phyloP scores from a whole-genome alignment of 2,329 filamentous ascomycete species.

The Cordyceps cicadae region DNA sequence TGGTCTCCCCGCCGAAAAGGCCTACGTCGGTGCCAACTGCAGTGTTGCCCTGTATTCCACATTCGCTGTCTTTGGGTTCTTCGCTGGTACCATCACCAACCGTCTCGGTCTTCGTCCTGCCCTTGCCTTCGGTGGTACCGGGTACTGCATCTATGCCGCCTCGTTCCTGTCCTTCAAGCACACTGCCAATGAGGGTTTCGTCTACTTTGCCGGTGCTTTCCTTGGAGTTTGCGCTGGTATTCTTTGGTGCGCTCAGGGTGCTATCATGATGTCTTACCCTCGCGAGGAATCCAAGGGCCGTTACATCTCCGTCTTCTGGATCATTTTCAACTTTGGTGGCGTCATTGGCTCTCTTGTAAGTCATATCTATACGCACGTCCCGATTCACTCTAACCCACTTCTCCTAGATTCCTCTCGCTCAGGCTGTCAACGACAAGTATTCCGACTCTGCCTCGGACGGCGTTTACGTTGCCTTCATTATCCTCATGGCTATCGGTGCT shows the following conservation, averaged over 20 bases:
- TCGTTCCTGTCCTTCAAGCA: conserved; percentile 65
- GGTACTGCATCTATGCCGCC: conserved; percentile 67
- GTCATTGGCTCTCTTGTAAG: conserved; percentile 67
- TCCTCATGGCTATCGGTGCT: conserved; percentile 71
- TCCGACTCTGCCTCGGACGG: conserved; percentile 54
- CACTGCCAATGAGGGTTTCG: conserved; percentile 59
- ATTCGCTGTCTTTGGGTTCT: conserved; percentile 59
- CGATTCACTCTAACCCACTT: background rate
- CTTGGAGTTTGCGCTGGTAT: conserved; percentile 73
- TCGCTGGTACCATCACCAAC: conserved; percentile 72
- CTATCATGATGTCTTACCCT: conserved; percentile 87
- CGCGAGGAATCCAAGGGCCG: conserved; percentile 72
- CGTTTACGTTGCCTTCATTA: conserved; percentile 81
- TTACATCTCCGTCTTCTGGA: conserved; percentile 89
- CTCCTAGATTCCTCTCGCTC: conserved; percentile 56
- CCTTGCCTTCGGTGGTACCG: conserved; percentile 63
- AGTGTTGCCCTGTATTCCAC: conserved; percentile 64
- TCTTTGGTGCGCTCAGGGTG: conserved; percentile 74
- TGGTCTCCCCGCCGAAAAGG: conserved; percentile 33
- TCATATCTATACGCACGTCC: conserved; percentile 3
- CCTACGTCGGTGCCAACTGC: conserved; percentile 28
- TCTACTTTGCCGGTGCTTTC: conserved; percentile 67
- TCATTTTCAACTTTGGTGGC: conserved; percentile 87
- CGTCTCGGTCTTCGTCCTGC: conserved; percentile 61
- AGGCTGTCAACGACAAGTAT: conserved; percentile 53